Conservation (phyloP, 352 stramenopile genomes). For the Phytopythium kandeliae region DNA sequence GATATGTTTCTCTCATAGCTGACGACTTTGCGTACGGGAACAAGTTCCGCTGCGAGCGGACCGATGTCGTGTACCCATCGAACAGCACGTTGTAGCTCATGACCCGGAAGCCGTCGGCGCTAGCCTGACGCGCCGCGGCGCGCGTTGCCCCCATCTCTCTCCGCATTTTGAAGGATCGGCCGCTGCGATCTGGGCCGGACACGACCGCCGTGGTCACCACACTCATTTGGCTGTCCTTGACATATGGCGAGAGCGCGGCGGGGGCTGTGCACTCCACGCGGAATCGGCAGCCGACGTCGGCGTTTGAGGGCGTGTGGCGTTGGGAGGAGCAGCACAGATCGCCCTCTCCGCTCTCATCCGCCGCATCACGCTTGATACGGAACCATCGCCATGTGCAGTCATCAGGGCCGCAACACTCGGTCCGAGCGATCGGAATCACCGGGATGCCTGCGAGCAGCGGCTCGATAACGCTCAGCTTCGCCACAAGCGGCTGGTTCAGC, state of each 20-base stretch:
- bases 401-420: slow-evolving; percentile 55
- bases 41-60: slow-evolving; percentile 45
- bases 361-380: slow-evolving; percentile 14
- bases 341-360: not conserved
- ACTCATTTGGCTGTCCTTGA: slow-evolving; percentile 26
- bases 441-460: slow-evolving; percentile 42
- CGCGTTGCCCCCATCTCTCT: slow-evolving; percentile 10
- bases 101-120: slow-evolving; percentile 42
- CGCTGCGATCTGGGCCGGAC: slow-evolving; percentile 35
- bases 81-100: slow-evolving; percentile 85
- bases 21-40: slow-evolving; percentile 49
- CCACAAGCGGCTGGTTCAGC: slow-evolving; percentile 58
- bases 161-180: slow-evolving; percentile 38
- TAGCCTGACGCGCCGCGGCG: slow-evolving; percentile 11
- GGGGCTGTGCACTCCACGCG: slow-evolving; percentile 52
- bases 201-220: slow-evolving; percentile 31
- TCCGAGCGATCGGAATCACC: slow-evolving; percentile 36
- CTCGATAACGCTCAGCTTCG: slow-evolving; percentile 33
- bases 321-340: slow-evolving; percentile 14
- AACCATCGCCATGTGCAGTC: slow-evolving; percentile 66
- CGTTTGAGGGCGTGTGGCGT: slow-evolving; percentile 31
- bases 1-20: slow-evolving; percentile 54
- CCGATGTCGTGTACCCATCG: slow-evolving; percentile 59
- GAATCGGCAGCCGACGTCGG: slow-evolving; percentile 42
- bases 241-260: slow-evolving; percentile 19